Conservation (phyloP, 1,139 yeast species). For the Zhuliangozyma parablackwelliae region DNA sequence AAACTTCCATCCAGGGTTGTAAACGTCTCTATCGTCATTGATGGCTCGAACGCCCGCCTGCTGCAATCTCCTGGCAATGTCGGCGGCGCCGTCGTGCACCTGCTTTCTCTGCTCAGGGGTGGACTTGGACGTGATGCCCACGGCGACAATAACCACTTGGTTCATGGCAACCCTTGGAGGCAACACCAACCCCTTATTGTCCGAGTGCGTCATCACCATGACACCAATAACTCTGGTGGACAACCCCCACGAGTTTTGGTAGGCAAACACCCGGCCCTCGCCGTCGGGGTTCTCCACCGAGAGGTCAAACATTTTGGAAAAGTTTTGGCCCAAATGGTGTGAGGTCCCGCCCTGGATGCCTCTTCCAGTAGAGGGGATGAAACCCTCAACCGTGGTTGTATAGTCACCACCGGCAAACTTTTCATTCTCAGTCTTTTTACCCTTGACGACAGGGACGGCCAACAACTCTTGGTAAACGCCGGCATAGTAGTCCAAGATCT, state of each 20-base stretch:
- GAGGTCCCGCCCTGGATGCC: slow-evolving; percentile 99
- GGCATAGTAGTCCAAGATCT: slow-evolving; percentile 82
- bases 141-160: slow-evolving; percentile 92
- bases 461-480: slow-evolving; percentile 83
- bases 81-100: slow-evolving; percentile 66
- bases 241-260: slow-evolving; percentile 99
- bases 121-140: slow-evolving; percentile 88
- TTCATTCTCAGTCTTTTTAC: slow-evolving; percentile 94
- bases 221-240: slow-evolving; percentile 99
- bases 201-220: slow-evolving; percentile 98
- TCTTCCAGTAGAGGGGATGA: slow-evolving; percentile 96
- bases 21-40: slow-evolving; percentile 88
- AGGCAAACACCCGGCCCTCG: slow-evolving; percentile 75
- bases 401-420: slow-evolving; percentile 97
- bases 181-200: slow-evolving; percentile 94
- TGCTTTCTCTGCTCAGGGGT: slow-evolving; percentile 66
- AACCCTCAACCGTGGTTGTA: slow-evolving; percentile 96
- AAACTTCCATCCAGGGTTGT: slow-evolving; percentile 98
- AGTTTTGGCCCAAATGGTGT: slow-evolving; percentile 96
- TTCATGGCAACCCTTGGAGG: slow-evolving; percentile 95
- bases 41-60: slow-evolving; percentile 64
- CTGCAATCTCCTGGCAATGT: slow-evolving; percentile 56
- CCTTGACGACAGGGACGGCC: slow-evolving; percentile 97
- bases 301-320: slow-evolving; percentile 96
- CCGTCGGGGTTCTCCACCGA: slow-evolving; percentile 93